Evolutionary conservation across 1,284 basidiomycete genomes (phyloP), one percentile per base, ranked within the genome.

Genomic region (Ceratobasidium sp.): DNA sequence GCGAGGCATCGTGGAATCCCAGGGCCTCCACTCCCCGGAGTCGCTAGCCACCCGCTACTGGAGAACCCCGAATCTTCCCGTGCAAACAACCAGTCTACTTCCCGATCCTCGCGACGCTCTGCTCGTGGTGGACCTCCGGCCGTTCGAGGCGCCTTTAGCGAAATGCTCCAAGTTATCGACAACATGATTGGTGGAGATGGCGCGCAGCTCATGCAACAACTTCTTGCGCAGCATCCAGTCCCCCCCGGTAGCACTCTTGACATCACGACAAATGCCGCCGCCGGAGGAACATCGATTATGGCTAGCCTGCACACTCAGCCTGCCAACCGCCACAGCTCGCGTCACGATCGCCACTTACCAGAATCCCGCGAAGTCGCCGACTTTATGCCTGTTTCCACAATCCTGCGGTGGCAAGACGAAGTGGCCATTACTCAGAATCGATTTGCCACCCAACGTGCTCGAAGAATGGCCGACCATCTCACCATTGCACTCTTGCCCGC

Each of bases 341-440:
- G 60, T 13, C 60, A 65, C 49, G 60, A 65, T 13, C 60, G 60
- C 27, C 60, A 65, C 34, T 47, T 49, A 31, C 20, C n/a, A 38
- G 60, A 53, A 15, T 50, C 71, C 10, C 70, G 47, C 25, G 69
- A 71, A 34, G 71, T 62, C 56, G 13, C 71, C 22, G 80, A 80
- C 15, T 83, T 82, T 73, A 73, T 77, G 10, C 95, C 95, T 2
- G 80, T 93, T 70, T 80, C 90, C 10, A 98, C 96, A 0, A 77
- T 89, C n/a, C 90, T 92, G 75, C 86, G 96, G 52, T 98, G 96
- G 96, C 81, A 85, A 0, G 95, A 98, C 75, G 96, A 97, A 78
- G 87, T 87, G 68, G 91, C 90, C 74, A 89, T 93, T 62, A 82
- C 94, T 15, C 88, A 94, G 70, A 88, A 91, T 38, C 85, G 88